These are phyloP conservation scores for Saitozyma sp. DNA, from an alignment of 768 basidiomycete species.

Conservation along the genomic window DNA sequence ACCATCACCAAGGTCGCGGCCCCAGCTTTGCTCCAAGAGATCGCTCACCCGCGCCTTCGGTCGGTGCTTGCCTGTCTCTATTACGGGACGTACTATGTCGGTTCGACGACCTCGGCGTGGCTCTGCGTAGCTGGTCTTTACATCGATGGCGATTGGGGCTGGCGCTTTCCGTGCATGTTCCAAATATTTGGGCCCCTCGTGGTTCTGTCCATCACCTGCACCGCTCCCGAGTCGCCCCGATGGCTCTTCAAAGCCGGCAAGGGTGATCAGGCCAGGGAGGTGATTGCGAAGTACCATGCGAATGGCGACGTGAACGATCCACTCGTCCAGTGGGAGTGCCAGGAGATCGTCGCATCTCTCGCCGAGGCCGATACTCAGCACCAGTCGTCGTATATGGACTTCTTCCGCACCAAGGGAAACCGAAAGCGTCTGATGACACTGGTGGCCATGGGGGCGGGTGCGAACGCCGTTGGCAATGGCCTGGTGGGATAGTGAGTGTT, in stretches of 20 bases:
- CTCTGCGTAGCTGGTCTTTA: constrained; percentile 6
- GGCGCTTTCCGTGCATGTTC: constrained; percentile 58
- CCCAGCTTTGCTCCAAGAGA: constrained; percentile 29
- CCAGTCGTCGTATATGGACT: constrained; percentile 22
- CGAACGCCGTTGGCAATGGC: too few species aligned
- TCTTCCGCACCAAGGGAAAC: constrained; percentile 7
- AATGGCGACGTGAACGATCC: constrained; percentile 65
- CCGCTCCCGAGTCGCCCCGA: constrained; percentile 60
- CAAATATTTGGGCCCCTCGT: constrained; percentile 27
- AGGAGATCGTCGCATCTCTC: constrained; percentile 69
- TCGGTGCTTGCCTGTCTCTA: constrained; percentile 18
- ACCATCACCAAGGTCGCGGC: constrained; percentile 23
- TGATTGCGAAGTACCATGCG: constrained; percentile 79
- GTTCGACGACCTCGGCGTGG: not conserved
- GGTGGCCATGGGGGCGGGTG: constrained; percentile 36
- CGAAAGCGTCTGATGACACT: constrained; percentile 12
- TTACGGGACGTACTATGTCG: constrained; percentile 10
- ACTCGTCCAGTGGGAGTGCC: constrained; percentile 27
- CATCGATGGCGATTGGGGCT: constrained; percentile 54
- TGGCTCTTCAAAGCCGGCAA: constrained; percentile 28
- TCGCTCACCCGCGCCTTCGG: constrained; percentile 33
- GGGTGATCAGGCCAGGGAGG: constrained; percentile 45
- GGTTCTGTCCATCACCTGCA: constrained; percentile 61
- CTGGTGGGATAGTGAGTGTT: too few species aligned
- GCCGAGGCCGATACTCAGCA: constrained; percentile 38